Base-by-base conservation (phyloP, 139 green algal genomes). In the Chlamydomonas sphaeroides region DNA sequence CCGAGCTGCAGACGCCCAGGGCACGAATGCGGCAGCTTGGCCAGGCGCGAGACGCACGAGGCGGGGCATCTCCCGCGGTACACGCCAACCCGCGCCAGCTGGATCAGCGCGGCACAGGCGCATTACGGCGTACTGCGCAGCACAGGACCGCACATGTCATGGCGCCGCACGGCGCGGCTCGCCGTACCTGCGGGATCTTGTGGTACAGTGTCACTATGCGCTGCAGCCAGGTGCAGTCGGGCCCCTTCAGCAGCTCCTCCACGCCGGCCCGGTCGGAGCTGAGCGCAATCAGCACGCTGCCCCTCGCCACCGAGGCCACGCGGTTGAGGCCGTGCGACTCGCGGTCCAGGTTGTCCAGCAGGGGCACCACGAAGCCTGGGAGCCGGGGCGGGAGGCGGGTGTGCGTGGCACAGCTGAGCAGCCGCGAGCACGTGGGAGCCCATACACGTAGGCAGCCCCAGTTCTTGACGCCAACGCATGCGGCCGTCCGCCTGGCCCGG, bases 351-450 rank as follows among this genome's bases (percentile, higher is more conserved):
- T 30, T 71, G 41, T 80, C 74, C 59, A 80, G 42, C 41, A 80
- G 42, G 38, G 74, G 74, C 30, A 80, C 74, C 74, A 69, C 74
- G 61, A 80, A 80, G 74, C 74, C 74, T 80, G 59, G 1, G 32
- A 33, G 6, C n/a, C n/a, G 68, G 53, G 53, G 57, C 25, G 30
- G 57, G 28, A 65, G n/a, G 5, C 30, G n/a, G 11, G n/a, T n/a
- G n/a, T n/a, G n/a, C n/a, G n/a, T n/a, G n/a, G n/a, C n/a, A n/a
- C n/a, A n/a, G n/a, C n/a, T n/a, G n/a, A n/a, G n/a, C n/a, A n/a
- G n/a, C n/a, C n/a, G n/a, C n/a, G n/a, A n/a, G n/a, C n/a, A n/a
- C n/a, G n/a, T n/a, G n/a, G n/a, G n/a, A n/a, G n/a, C n/a, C n/a
- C n/a, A n/a, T n/a, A n/a, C n/a, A n/a, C n/a, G n/a, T n/a, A n/a